Percentiles rank a stretch among this genome's conserved stretches.
These are phyloP conservation scores for Talaromyces proteolyticus DNA, from an alignment of 495 filamentous ascomycete species.

Conservation along the genomic window DNA sequence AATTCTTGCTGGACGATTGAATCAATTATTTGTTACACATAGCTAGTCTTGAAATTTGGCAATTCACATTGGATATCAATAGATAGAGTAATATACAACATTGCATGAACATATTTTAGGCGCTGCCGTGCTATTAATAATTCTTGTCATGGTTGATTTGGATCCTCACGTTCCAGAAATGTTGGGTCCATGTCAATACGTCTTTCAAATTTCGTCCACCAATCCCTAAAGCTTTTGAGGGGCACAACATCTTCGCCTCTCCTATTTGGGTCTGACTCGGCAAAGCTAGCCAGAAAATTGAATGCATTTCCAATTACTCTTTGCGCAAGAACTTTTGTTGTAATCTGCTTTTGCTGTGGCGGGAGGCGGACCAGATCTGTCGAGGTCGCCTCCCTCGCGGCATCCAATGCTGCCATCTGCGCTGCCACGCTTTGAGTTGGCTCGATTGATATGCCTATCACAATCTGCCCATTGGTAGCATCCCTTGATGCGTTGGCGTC, in stretches of 20 bases:
- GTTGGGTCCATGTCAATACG: conserved; percentile 78
- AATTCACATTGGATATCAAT: not conserved
- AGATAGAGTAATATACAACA: conserved; percentile 6
- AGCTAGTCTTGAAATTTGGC: not conserved
- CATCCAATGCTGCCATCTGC: conserved; percentile 55
- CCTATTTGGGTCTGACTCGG: conserved; percentile 35
- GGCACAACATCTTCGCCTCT: conserved; percentile 78
- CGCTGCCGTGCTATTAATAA: not conserved
- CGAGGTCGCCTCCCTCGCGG: conserved; percentile 23
- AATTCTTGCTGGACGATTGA: conserved; percentile 58
- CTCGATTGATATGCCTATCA: conserved; percentile 82
- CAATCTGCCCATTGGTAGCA: conserved; percentile 36
- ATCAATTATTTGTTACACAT: not conserved
- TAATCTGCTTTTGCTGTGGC: conserved; percentile 31
- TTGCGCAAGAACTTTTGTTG: conserved; percentile 77
- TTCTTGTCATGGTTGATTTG: conserved; percentile 10
- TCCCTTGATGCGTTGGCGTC: conserved; percentile 11
- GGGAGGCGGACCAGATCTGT: conserved; percentile 24
- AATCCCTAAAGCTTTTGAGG: conserved; percentile 85
- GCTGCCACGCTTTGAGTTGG: conserved; percentile 61
- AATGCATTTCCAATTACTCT: conserved; percentile 96
- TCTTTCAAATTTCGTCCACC: conserved; percentile 96
- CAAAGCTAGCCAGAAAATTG: conserved; percentile 90
- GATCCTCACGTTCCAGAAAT: conserved; percentile 79
- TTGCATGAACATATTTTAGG: too few species aligned